Conservation (phyloP, 2,329 filamentous ascomycete species). For the Coniochaeta ligniaria region DNA sequence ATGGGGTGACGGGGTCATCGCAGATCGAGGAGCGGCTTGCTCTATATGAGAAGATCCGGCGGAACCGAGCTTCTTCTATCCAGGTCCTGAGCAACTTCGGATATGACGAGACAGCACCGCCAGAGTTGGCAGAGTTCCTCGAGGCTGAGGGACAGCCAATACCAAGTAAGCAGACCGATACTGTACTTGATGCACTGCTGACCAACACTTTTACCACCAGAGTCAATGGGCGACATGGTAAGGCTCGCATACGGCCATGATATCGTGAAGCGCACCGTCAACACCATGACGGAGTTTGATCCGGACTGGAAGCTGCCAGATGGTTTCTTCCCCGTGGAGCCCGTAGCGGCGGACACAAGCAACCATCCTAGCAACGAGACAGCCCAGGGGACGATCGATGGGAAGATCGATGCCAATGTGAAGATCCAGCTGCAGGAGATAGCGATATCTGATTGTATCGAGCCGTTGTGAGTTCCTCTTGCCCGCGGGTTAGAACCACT, state of each 20-base stretch:
- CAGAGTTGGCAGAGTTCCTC: background rate
- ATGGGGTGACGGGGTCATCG: background rate
- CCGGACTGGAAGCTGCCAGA: background rate
- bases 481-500: background rate
- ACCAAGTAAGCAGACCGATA: background rate
- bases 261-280: background rate
- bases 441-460: background rate
- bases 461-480: background rate
- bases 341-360: background rate
- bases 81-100: constrained; percentile 1
- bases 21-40: background rate
- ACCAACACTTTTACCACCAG: background rate
- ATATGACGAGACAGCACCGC: background rate
- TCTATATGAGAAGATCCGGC: background rate
- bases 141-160: background rate
- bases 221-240: background rate
- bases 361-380: background rate
- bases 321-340: background rate
- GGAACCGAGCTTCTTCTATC: background rate
- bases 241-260: background rate
- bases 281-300: background rate
- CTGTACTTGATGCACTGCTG: background rate
- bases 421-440: background rate
- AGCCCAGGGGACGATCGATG: background rate
- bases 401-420: background rate